These are phyloP conservation scores for Onygenales sp. DNA, from an alignment of 2,329 filamentous ascomycete genomes.

Conservation along the genomic window DNA sequence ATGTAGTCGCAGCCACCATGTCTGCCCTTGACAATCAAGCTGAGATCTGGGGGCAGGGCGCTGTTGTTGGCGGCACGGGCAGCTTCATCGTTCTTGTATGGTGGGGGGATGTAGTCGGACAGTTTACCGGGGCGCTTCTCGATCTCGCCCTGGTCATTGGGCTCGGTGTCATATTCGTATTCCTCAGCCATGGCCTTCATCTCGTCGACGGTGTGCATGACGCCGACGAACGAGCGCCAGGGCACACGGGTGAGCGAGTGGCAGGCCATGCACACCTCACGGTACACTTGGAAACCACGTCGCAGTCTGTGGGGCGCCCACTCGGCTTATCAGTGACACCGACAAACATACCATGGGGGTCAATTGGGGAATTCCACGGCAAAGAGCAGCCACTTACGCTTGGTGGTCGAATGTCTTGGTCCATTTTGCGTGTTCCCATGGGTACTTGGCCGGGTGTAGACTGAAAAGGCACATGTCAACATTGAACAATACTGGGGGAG, in stretches of 20 bases:
- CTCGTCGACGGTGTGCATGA: conserved; percentile 91
- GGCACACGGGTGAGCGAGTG: conserved; percentile 93
- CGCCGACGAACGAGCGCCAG: conserved; percentile 84
- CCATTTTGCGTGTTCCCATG: conserved; percentile 90
- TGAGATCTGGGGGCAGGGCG: conserved; percentile 94
- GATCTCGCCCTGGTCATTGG: conserved; percentile 95
- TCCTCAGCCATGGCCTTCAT: conserved; percentile 95
- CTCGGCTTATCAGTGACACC: conserved; percentile 12
- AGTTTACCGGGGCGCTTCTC: conserved; percentile 98
- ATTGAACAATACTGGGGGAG: neutral
- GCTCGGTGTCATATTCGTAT: conserved; percentile 97
- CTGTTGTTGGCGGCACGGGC: conserved; percentile 97
- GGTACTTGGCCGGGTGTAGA: conserved; percentile 83
- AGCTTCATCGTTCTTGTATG: conserved; percentile 99
- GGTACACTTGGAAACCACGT: conserved; percentile 99
- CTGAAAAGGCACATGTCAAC: conserved; percentile 39
- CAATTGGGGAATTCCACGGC: neutral
- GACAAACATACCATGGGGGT: conserved; percentile 1
- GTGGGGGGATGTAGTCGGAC: conserved; percentile 87
- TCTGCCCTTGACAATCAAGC: conserved; percentile 92
- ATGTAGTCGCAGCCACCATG: conserved; percentile 99
- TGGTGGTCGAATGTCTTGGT: conserved; percentile 95
- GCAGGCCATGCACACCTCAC: conserved; percentile 94
- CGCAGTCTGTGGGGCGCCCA: conserved; percentile 59
- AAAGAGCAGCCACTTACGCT: conserved; percentile 56